phyloP scores from a whole-genome alignment of 139 green algal genomes.

The Chloropicon primus region DNA sequence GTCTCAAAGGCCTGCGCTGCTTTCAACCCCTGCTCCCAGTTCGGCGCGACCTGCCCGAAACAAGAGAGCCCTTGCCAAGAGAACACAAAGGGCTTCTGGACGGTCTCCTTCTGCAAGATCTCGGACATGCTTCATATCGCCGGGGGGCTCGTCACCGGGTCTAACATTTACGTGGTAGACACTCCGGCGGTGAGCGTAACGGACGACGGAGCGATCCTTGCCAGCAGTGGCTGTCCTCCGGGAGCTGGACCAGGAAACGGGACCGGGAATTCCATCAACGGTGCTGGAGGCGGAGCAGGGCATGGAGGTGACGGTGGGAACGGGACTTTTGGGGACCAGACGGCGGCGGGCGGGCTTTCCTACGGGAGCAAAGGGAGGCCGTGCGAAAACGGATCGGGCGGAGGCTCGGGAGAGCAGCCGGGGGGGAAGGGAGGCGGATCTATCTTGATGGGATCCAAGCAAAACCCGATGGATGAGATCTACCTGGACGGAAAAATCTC shows the following conservation, averaged over 20 bases:
- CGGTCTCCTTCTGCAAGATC: neutral
- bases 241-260: neutral
- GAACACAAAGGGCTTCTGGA: neutral
- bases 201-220: neutral
- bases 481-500: neutral
- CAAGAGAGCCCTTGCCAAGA: neutral
- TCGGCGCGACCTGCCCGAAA: neutral
- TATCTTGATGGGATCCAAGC: neutral
- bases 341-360: neutral
- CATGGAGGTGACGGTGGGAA: neutral
- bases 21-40: neutral
- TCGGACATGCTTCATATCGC: neutral
- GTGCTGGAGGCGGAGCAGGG: neutral
- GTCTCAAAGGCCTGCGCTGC: neutral
- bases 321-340: neutral
- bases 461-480: neutral
- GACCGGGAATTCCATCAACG: neutral
- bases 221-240: neutral
- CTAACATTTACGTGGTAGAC: neutral
- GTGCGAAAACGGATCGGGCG: neutral
- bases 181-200: neutral
- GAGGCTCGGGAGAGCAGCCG: neutral
- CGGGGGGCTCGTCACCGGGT: neutral
- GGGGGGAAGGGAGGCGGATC: neutral
- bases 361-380: neutral